phyloP scores from a whole-genome alignment of 73 alveolate species.

The Paramecium tetraurelia region DNA sequence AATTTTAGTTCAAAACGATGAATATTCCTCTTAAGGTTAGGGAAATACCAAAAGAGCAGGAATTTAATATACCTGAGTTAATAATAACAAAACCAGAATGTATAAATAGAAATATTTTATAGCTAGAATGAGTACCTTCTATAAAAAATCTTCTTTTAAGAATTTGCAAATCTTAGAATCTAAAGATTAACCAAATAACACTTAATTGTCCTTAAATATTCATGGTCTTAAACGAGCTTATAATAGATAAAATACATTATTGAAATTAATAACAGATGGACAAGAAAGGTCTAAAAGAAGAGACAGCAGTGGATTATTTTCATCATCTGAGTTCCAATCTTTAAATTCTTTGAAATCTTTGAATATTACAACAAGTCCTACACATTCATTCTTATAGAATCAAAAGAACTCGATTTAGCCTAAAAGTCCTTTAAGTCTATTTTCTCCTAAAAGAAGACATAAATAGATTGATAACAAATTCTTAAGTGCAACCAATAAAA shows the following conservation, averaged over 20 bases:
- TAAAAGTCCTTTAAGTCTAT: not conserved
- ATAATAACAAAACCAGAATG: not conserved
- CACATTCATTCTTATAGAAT: not conserved
- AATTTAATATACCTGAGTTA: not conserved
- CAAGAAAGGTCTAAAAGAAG: not conserved
- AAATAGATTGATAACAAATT: not conserved
- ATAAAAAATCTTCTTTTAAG: not conserved
- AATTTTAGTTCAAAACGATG: not conserved
- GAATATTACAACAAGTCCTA: not conserved
- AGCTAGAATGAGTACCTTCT: not conserved
- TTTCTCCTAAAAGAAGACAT: not conserved
- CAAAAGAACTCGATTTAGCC: not conserved
- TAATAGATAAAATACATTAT: not conserved
- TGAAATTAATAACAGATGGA: not conserved
- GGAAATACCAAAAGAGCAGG: not conserved
- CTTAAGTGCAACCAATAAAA: not conserved
- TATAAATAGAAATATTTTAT: not conserved
- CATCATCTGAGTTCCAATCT: not conserved
- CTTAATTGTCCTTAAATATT: not conserved
- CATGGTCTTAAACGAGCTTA: not conserved
- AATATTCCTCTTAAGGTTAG: not conserved
- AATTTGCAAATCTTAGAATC: not conserved
- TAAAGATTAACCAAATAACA: not conserved
- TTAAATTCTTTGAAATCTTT: not conserved
- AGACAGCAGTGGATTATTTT: not conserved